Conservation (phyloP, 306 rosid genomes). For the Trifolium subterraneum region DNA sequence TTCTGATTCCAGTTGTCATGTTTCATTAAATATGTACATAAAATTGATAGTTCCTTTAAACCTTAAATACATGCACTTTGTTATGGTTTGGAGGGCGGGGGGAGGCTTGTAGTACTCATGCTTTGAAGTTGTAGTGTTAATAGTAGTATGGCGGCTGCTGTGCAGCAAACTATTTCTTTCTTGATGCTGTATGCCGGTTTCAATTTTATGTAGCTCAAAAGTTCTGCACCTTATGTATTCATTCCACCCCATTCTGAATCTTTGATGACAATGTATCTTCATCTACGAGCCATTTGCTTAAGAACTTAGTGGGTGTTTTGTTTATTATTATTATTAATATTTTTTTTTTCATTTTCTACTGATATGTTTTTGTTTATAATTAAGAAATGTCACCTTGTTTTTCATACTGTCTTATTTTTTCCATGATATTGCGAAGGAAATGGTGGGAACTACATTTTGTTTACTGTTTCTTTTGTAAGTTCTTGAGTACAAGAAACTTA, state of each 20-base stretch:
- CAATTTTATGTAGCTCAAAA: conserved; percentile 11
- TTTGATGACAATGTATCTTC: conserved; percentile 16
- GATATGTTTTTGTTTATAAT: not conserved
- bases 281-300: conserved; percentile 14
- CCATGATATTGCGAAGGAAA: conserved; percentile 19
- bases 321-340: too few species aligned
- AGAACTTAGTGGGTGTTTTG: not conserved
- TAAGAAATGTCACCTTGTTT: not conserved
- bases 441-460: conserved; percentile 15
- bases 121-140: conserved; percentile 16
- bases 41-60: conserved; percentile 1
- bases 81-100: conserved; percentile 8
- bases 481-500: conserved; percentile 19
- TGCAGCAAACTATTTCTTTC: conserved; percentile 32
- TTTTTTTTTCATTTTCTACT: not conserved
- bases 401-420: not conserved
- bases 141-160: not conserved
- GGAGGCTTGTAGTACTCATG: not conserved
- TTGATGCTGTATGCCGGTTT: conserved; percentile 17
- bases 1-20: conserved; percentile 6
- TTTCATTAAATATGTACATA: not conserved
- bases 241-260: conserved; percentile 13
- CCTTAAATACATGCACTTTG: not conserved
- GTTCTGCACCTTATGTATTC: conserved; percentile 7
- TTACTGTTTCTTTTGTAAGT: not conserved